Evolutionary conservation across 192 early-diverging fungal species (phyloP).

Genomic region (Podila horticola): DNA sequence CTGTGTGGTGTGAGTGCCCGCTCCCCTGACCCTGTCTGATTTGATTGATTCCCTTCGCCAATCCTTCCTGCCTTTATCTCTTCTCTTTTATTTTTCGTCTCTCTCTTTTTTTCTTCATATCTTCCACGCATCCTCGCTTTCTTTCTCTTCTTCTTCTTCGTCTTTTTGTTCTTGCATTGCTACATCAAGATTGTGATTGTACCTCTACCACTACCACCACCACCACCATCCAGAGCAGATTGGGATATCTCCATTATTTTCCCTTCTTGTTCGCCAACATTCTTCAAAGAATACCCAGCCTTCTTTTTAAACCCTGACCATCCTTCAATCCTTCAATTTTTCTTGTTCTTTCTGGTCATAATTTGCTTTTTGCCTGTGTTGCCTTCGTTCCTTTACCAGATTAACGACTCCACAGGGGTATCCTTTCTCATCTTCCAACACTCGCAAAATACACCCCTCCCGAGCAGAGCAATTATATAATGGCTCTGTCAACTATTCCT

Average conservation of each 20-base stretch:
- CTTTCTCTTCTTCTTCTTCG: no score
- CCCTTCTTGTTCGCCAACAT: background rate
- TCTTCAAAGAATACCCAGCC: background rate
- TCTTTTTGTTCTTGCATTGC: no score
- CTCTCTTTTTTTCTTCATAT: background rate
- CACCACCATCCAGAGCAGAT: background rate
- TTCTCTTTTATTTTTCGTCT: background rate
- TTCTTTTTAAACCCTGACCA: background rate
- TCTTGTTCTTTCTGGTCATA: background rate
- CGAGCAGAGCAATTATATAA: background rate
- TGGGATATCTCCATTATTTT: background rate
- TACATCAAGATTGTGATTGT: no score
- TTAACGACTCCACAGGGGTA: no score
- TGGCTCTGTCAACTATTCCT: constrained; percentile 6
- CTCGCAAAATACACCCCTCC: background rate
- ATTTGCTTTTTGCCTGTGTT: background rate
- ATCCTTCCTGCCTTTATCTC: background rate
- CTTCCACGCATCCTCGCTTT: background rate
- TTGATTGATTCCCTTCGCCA: no score
- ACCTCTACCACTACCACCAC: no score
- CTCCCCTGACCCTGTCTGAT: no score
- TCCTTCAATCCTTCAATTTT: background rate
- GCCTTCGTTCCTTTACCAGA: no score
- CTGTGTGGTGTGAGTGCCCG: no score
- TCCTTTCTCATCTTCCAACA: background rate